Evolutionary conservation across 257 asterid genomes (phyloP).

Genomic region (Solanum medicagineum): DNA sequence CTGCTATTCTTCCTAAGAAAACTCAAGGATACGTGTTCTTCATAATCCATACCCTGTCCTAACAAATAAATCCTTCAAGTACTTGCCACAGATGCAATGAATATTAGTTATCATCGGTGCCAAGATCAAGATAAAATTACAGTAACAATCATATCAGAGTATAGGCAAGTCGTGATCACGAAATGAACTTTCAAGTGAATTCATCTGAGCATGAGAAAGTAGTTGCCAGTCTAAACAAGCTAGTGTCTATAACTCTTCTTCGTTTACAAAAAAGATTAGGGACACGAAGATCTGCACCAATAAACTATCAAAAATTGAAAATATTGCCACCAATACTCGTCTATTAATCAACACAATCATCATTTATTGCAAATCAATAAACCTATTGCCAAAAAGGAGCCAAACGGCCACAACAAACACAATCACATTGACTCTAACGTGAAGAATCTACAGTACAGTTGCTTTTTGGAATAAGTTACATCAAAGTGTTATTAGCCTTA

Average conservation of each 20-base stretch:
- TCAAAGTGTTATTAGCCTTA: background rate
- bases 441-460: background rate
- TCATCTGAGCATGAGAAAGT: background rate
- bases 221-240: background rate
- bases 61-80: background rate
- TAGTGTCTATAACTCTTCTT: background rate
- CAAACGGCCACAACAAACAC: background rate
- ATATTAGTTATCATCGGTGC: background rate
- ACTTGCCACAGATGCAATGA: background rate
- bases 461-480: background rate
- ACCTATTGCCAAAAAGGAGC: background rate
- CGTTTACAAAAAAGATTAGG: background rate
- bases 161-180: background rate
- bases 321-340: background rate
- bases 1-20: background rate
- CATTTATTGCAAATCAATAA: background rate
- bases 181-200: background rate
- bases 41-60: background rate
- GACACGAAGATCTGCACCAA: background rate
- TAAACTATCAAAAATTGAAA: background rate
- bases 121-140: background rate
- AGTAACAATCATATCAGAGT: background rate
- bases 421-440: background rate
- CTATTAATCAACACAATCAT: background rate
- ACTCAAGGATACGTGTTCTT: background rate